These are phyloP conservation scores for Dothiorella sarmentorum DNA, from an alignment of 2,329 filamentous ascomycete genomes.

Conservation along the genomic window DNA sequence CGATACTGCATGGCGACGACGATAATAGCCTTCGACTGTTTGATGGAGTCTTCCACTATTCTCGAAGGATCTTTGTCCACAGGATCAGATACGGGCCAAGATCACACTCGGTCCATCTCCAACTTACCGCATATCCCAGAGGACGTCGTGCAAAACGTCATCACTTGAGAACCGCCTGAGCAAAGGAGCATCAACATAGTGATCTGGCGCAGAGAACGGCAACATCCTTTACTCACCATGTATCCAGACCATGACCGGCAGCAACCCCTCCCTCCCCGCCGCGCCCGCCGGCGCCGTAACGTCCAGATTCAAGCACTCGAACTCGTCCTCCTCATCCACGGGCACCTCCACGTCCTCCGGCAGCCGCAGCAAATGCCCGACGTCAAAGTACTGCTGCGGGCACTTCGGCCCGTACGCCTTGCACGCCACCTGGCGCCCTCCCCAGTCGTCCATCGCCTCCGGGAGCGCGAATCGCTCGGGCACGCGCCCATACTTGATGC, in stretches of 20 bases:
- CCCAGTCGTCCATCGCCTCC: constrained; percentile 16
- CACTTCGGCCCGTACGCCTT: constrained; percentile 35
- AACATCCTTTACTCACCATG: constrained; percentile 33
- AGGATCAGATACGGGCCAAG: neutral
- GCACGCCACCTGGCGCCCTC: constrained; percentile 26
- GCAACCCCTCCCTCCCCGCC: neutral
- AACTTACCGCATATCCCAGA: constrained; percentile 41
- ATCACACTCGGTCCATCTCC: neutral
- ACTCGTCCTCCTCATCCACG: constrained; percentile 41
- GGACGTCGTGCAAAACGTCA: constrained; percentile 44
- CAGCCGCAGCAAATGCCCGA: constrained; percentile 44
- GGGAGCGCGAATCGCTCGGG: constrained; percentile 20
- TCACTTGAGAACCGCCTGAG: constrained; percentile 39
- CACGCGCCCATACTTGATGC: constrained; percentile 22
- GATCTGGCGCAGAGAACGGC: no score
- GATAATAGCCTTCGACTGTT: constrained; percentile 36
- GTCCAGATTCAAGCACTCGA: constrained; percentile 44
- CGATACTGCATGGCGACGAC: constrained; percentile 45
- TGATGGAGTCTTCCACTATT: constrained; percentile 31
- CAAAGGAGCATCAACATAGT: constrained; percentile 18
- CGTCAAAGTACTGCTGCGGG: constrained; percentile 41
- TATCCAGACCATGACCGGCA: constrained; percentile 47
- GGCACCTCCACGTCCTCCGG: constrained; percentile 30
- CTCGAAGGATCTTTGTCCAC: neutral
- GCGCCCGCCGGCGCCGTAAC: constrained; percentile 31